Percentiles rank a stretch among this genome's conserved stretches.
These are phyloP conservation scores for Aspergillus sclerotialis DNA, from an alignment of 2,329 filamentous ascomycete genomes.

Conservation along the genomic window DNA sequence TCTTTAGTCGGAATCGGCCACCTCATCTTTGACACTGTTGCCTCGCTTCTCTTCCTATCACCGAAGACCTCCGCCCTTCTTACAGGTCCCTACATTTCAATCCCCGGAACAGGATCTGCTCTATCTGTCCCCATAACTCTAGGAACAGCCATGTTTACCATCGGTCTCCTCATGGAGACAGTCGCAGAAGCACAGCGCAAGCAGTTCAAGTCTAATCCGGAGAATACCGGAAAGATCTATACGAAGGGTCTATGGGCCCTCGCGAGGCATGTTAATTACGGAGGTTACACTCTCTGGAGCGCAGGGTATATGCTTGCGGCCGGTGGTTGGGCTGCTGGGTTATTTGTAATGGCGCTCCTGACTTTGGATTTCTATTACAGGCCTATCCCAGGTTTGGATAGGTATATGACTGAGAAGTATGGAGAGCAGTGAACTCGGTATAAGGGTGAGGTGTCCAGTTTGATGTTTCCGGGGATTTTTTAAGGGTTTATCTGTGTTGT, in stretches of 20 bases:
- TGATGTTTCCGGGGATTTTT: too few species aligned
- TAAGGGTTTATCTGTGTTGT: too few species aligned
- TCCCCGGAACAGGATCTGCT: slow-evolving; percentile 20
- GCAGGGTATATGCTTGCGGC: slow-evolving; percentile 42
- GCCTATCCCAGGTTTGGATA: slow-evolving; percentile 42
- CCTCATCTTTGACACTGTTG: slow-evolving; percentile 48
- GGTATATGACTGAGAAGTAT: slow-evolving; percentile 47
- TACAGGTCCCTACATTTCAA: neutral
- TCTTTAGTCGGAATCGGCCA: slow-evolving; percentile 48
- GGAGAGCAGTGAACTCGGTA: too few species aligned
- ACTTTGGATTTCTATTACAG: slow-evolving; percentile 40
- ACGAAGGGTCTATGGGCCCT: slow-evolving; percentile 43
- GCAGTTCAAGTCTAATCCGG: slow-evolving; percentile 44
- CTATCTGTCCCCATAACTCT: slow-evolving; percentile 31
- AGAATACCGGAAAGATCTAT: slow-evolving; percentile 48
- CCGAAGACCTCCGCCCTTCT: slow-evolving; percentile 18
- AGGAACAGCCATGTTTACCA: slow-evolving; percentile 44
- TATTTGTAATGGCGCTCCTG: slow-evolving; percentile 34
- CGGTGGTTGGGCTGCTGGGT: slow-evolving; percentile 43
- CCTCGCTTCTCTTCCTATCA: slow-evolving; percentile 49
- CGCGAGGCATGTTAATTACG: slow-evolving; percentile 50
- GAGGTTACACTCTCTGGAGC: slow-evolving; percentile 47
- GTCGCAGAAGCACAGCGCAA: slow-evolving; percentile 52
- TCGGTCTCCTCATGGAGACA: slow-evolving; percentile 50
- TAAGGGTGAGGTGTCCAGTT: too few species aligned